A percentile compares a stretch with the other conserved stretches of the same genome.
phyloP scores from a whole-genome alignment of 306 rosid genomes.

The Casuarina cunninghamiana region DNA sequence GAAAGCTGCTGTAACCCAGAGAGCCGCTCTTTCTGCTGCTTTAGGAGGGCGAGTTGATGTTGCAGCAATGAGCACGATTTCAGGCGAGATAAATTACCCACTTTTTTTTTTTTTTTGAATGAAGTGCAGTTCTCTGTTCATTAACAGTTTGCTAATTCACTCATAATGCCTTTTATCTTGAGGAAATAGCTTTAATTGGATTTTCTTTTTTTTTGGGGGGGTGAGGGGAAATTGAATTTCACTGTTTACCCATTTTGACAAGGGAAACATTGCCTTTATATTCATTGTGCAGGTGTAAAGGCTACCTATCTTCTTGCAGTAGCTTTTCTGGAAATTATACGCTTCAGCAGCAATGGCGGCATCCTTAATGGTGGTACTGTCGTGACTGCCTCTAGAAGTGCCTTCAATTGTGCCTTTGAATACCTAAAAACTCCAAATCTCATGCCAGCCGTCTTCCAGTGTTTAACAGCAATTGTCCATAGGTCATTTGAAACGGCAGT shows the following conservation, averaged over 20 bases:
- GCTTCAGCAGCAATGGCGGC: slow-evolving; percentile 97
- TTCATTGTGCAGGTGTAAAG: slow-evolving; percentile 75
- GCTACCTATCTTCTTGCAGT: slow-evolving; percentile 99
- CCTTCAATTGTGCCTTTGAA: slow-evolving; percentile 93
- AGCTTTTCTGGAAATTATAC: slow-evolving; percentile 91
- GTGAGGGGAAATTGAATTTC: background rate
- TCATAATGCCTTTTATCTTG: background rate
- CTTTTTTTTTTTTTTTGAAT: background rate
- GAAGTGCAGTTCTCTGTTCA: slow-evolving; percentile 16
- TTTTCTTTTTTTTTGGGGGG: background rate
- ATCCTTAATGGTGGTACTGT: slow-evolving; percentile 76
- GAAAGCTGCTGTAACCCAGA: slow-evolving; percentile 88
- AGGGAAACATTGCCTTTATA: slow-evolving; percentile 18
- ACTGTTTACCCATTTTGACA: background rate
- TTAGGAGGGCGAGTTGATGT: slow-evolving; percentile 93
- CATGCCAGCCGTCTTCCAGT: slow-evolving; percentile 94
- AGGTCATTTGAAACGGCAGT: slow-evolving; percentile 88
- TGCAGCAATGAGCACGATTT: slow-evolving; percentile 82
- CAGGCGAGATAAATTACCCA: slow-evolving; percentile 51
- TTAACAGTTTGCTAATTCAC: background rate
- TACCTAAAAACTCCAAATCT: slow-evolving; percentile 95
- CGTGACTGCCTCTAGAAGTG: slow-evolving; percentile 72
- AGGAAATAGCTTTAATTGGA: background rate
- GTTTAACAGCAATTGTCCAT: slow-evolving; percentile 88
- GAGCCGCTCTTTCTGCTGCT: slow-evolving; percentile 96